Percentiles rank a stretch among this genome's conserved stretches.
Conservation (phyloP, 805 yeast species). For the Saccharomycopsis javanensis region DNA sequence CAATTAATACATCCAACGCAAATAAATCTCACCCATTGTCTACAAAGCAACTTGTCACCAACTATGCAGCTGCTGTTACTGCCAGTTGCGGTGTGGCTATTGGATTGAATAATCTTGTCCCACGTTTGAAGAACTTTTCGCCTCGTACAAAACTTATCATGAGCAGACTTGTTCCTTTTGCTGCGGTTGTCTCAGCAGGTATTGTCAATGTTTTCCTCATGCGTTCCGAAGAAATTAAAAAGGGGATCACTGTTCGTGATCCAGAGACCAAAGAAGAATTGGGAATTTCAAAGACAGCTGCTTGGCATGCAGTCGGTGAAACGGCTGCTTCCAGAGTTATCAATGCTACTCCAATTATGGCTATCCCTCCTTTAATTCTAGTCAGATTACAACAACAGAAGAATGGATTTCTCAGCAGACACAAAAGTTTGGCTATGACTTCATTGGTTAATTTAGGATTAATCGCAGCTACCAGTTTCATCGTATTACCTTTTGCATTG, state of each 20-base stretch:
- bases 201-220: slow-evolving; percentile 90
- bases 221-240: slow-evolving; percentile 90
- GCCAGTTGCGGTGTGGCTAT: slow-evolving; percentile 95
- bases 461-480: slow-evolving; percentile 75
- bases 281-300: slow-evolving; percentile 78
- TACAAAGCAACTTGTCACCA: slow-evolving; percentile 63
- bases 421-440: slow-evolving; percentile 55
- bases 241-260: slow-evolving; percentile 55
- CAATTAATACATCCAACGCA: slow-evolving; percentile 92
- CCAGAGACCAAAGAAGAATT: slow-evolving; percentile 52
- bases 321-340: slow-evolving; percentile 93
- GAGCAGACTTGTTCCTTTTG: slow-evolving; percentile 90
- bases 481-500: slow-evolving; percentile 86
- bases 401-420: slow-evolving; percentile 43
- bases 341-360: slow-evolving; percentile 97
- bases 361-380: slow-evolving; percentile 78
- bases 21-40: slow-evolving; percentile 90
- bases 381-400: slow-evolving; percentile 59
- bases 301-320: slow-evolving; percentile 88
- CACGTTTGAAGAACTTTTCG: slow-evolving; percentile 61
- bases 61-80: slow-evolving; percentile 79
- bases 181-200: slow-evolving; percentile 98
- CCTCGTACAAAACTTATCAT: slow-evolving; percentile 62
- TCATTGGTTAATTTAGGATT: slow-evolving; percentile 74
- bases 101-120: slow-evolving; percentile 88